These are phyloP conservation scores for Haplosporangium sp. DNA, from an alignment of 371 early-diverging fungal species.

Conservation along the genomic window DNA sequence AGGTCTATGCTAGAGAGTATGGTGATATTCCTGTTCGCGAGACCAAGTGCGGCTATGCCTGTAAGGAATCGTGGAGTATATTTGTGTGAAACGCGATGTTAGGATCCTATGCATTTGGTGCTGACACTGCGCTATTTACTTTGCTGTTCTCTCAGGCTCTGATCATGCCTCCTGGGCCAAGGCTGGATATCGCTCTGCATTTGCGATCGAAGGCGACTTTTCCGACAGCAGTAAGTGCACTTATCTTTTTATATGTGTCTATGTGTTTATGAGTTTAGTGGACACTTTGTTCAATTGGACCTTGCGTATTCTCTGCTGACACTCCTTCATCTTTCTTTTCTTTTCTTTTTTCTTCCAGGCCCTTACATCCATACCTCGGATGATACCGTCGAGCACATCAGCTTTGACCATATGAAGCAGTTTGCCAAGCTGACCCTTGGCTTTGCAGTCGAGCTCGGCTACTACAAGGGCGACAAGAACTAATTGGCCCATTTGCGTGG, in stretches of 20 bases:
- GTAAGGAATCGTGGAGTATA: conserved; percentile 37
- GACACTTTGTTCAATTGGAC: too few species aligned
- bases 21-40: conserved; percentile 64
- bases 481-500: too few species aligned
- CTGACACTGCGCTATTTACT: neutral
- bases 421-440: conserved; percentile 85
- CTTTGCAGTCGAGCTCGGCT: conserved; percentile 84
- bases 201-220: conserved; percentile 85
- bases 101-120: neutral
- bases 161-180: conserved; percentile 95
- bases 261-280: neutral
- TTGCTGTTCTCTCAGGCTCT: conserved; percentile 46
- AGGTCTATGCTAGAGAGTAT: conserved; percentile 52
- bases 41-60: conserved; percentile 80
- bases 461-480: conserved; percentile 56
- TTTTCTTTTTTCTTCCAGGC: conserved; percentile 15
- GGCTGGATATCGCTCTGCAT: conserved; percentile 86
- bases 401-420: conserved; percentile 88
- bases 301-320: too few species aligned
- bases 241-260: neutral
- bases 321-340: too few species aligned
- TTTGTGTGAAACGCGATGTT: neutral
- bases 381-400: conserved; percentile 78
- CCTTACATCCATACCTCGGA: conserved; percentile 78
- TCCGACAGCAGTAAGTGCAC: conserved; percentile 65